These are phyloP conservation scores for Thalassiosira ordinaria DNA, from an alignment of 352 stramenopile genomes.

Conservation along the genomic window DNA sequence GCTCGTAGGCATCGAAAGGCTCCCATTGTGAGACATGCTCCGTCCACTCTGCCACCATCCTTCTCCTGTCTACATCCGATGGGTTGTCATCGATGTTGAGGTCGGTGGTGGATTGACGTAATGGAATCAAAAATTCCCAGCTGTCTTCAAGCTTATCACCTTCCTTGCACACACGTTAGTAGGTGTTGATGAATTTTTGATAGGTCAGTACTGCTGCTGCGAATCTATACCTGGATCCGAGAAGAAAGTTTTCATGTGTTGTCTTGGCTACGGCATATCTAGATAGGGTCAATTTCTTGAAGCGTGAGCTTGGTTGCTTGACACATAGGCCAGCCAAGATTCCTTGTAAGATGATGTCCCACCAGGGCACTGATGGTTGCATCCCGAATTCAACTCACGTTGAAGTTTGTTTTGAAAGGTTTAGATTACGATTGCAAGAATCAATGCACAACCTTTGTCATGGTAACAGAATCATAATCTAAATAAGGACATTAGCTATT, in stretches of 20 bases:
- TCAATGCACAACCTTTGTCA: too few species aligned
- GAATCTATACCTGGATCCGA: neutral
- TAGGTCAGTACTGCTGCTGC: neutral
- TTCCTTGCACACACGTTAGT: neutral
- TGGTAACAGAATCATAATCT: too few species aligned
- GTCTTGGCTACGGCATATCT: slow-evolving; percentile 1
- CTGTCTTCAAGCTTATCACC: neutral
- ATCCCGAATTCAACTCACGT: neutral
- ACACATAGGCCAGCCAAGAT: neutral
- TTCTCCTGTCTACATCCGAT: neutral
- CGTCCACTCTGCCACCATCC: neutral
- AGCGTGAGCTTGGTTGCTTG: neutral
- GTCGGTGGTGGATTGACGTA: neutral
- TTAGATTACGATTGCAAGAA: neutral
- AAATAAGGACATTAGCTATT: too few species aligned
- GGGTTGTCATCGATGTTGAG: neutral
- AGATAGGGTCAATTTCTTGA: neutral
- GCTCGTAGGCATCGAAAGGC: slow-evolving; percentile 7
- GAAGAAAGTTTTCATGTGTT: neutral
- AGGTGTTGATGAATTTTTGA: neutral
- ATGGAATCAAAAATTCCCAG: neutral
- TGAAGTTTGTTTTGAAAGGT: neutral
- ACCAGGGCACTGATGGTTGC: neutral
- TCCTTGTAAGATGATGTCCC: neutral
- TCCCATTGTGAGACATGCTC: slow-evolving; percentile 1